Percentiles rank a stretch among this genome's conserved stretches.
Conservation (phyloP, 352 stramenopile species). For the Phytophthora pseudosyringae region DNA sequence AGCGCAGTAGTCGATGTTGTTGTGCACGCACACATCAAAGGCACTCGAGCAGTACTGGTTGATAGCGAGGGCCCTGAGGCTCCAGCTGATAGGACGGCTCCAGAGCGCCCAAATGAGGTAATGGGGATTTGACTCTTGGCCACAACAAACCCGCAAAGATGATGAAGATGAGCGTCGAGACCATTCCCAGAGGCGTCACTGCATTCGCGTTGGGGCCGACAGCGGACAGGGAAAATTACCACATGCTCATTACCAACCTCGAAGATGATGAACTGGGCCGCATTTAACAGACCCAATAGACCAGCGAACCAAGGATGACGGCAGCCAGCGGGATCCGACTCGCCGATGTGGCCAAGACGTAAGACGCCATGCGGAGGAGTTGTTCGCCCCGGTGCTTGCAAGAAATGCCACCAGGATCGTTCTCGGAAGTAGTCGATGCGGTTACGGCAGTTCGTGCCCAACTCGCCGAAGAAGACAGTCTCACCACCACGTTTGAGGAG, state of each 20-base stretch:
- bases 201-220: slow-evolving; percentile 33
- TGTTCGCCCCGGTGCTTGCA: no score
- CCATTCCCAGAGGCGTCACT: slow-evolving; percentile 34
- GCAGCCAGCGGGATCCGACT: slow-evolving; percentile 41
- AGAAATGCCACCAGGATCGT: slow-evolving; percentile 32
- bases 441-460: slow-evolving; percentile 36
- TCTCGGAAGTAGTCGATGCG: slow-evolving; percentile 48
- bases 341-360: no score
- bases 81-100: slow-evolving; percentile 40
- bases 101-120: no score
- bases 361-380: no score
- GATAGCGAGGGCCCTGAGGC: slow-evolving; percentile 43
- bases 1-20: slow-evolving; percentile 47
- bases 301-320: slow-evolving; percentile 74
- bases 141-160: no score
- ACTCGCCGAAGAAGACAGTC: slow-evolving; percentile 44
- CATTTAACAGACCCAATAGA: slow-evolving; percentile 87
- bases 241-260: slow-evolving; percentile 42
- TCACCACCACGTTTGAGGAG: slow-evolving; percentile 58
- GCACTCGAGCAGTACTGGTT: slow-evolving; percentile 49
- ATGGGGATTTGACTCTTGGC: no score
- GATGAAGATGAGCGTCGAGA: slow-evolving; percentile 14
- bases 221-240: slow-evolving; percentile 4
- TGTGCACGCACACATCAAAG: slow-evolving; percentile 45
- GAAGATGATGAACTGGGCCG: slow-evolving; percentile 46